Conservation (phyloP, 768 basidiomycete species). For the Lactarius vividus region DNA sequence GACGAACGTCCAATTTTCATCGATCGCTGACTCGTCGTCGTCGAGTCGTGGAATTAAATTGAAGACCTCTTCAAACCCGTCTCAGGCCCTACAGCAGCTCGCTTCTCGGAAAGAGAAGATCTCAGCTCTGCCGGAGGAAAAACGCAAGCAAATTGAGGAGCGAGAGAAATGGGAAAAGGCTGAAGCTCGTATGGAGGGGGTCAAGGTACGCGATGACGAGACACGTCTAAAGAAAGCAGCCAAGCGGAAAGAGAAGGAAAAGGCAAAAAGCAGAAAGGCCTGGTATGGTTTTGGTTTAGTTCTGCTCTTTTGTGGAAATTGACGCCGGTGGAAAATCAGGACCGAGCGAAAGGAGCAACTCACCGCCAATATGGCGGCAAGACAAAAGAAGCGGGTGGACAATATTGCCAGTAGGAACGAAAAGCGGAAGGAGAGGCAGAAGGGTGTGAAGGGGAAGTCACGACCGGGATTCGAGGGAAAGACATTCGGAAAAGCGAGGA, state of each 20-base stretch:
- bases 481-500: conserved; percentile 56
- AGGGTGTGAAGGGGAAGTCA: conserved; percentile 53
- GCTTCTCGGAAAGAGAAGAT: conserved; percentile 74
- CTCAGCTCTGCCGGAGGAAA: conserved; percentile 74
- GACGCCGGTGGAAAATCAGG: conserved; percentile 46
- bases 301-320: not conserved
- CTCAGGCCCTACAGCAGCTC: conserved; percentile 82
- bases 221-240: conserved; percentile 83
- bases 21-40: conserved; percentile 49
- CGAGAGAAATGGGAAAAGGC: conserved; percentile 90
- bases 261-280: conserved; percentile 74
- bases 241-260: conserved; percentile 91
- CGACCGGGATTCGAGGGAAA: conserved; percentile 90
- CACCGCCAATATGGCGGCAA: conserved; percentile 70
- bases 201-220: conserved; percentile 90
- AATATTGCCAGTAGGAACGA: conserved; percentile 89
- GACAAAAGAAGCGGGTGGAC: conserved; percentile 86
- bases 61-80: conserved; percentile 75
- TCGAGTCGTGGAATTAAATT: conserved; percentile 47
- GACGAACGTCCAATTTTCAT: conserved; percentile 71
- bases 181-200: conserved; percentile 80
- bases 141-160: conserved; percentile 76
- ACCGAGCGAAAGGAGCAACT: conserved; percentile 82
- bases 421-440: conserved; percentile 59
- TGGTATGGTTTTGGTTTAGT: conserved; percentile 57